Evolutionary conservation across 768 basidiomycete species (phyloP).

Genomic region (Candolleomyces efflorescens): DNA sequence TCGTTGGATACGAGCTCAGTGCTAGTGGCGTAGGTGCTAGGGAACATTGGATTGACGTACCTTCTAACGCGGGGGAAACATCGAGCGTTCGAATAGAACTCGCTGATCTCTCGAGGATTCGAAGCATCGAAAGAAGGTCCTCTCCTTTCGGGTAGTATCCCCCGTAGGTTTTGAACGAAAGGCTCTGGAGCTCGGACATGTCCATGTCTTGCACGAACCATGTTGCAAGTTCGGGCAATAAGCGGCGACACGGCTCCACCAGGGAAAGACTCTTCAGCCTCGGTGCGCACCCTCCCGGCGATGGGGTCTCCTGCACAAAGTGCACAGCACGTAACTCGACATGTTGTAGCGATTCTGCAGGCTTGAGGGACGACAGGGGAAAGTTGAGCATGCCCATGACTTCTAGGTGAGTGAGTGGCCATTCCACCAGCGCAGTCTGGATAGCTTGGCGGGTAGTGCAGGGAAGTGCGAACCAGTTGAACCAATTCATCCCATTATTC

Average conservation of each 20-base stretch:
- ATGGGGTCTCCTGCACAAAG: background rate
- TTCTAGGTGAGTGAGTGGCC: background rate
- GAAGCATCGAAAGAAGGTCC: background rate
- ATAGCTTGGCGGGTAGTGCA: background rate
- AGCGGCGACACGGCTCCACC: background rate
- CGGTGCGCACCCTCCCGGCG: background rate
- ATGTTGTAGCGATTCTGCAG: background rate
- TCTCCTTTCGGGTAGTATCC: background rate
- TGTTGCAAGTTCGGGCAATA: background rate
- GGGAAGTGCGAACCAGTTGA: background rate
- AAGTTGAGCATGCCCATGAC: background rate
- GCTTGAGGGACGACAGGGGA: background rate
- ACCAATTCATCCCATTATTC: background rate
- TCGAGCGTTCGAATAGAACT: background rate
- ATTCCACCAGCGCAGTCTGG: background rate
- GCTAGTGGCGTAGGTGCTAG: too few relatives aligned
- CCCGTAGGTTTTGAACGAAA: background rate
- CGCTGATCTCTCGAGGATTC: background rate
- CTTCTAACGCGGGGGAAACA: background rate
- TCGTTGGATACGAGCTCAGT: too few relatives aligned
- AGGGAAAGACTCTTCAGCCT: background rate
- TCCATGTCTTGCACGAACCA: background rate
- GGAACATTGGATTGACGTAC: background rate
- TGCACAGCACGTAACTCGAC: background rate
- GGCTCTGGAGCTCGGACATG: background rate